Evolutionary conservation across 805 yeast genomes (phyloP).

Genomic region (Ogataea kodamae): DNA sequence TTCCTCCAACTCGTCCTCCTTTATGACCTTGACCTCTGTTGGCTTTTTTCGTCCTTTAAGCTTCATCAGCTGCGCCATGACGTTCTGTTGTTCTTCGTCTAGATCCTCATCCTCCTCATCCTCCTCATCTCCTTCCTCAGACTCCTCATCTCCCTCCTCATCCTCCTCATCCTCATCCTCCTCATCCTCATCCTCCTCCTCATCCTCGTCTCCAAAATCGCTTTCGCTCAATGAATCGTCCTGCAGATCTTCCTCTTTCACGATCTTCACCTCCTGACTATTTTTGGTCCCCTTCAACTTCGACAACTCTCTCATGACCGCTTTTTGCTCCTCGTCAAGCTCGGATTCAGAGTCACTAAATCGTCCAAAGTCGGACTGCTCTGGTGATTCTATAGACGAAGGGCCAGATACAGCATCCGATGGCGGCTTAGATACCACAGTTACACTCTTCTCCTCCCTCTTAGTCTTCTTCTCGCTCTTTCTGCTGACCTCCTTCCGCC

Average conservation of each 20-base stretch:
- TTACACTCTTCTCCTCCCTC: no score
- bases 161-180: conserved; percentile 8
- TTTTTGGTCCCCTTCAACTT: no score
- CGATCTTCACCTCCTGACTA: conserved; percentile 26
- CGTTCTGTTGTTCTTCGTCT: conserved; percentile 27
- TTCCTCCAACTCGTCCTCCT: conserved; percentile 27
- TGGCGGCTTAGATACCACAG: no score
- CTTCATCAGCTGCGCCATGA: conserved; percentile 24
- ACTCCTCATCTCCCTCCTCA: conserved; percentile 10
- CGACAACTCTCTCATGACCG: no score
- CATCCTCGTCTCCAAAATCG: conserved; percentile 5
- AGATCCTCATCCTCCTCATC: conserved; percentile 6
- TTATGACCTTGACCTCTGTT: conserved; percentile 30
- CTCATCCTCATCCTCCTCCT: conserved; percentile 18
- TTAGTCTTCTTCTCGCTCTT: conserved; percentile 1
- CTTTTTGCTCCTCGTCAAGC: no score
- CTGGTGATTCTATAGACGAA: no score
- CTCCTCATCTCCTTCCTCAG: conserved; percentile 8
- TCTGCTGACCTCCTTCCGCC: conserved; percentile 1
- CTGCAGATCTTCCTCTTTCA: conserved; percentile 25
- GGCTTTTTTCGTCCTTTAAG: conserved; percentile 25
- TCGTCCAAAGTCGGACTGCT: no score
- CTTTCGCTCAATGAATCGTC: conserved; percentile 14
- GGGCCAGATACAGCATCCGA: no score
- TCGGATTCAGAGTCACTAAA: no score